Base-by-base conservation (phyloP, 176 grass and related monocot genomes). In the Musa acuminata region DNA sequence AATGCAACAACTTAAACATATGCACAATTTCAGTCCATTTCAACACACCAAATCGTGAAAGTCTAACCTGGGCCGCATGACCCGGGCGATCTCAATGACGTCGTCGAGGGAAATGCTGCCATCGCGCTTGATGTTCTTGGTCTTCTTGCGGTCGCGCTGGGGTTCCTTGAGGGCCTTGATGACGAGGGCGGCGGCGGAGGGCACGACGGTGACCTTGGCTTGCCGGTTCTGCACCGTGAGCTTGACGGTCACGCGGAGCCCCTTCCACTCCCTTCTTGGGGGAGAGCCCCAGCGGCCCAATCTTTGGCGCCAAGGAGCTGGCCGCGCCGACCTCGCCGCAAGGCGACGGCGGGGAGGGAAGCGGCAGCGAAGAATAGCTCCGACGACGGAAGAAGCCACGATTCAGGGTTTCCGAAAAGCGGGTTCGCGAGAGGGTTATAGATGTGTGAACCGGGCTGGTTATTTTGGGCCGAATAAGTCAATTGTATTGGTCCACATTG, bases 71-170 rank as follows among this genome's bases (percentile, higher is more conserved):
- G 22, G 8, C 63, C 50, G 80, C 87, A 89, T 86, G 63, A 55
- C 83, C 81, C 29, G 80, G 64, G 89, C 85, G 27, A 87, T 91
- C 82, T 91, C 83, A 9, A 91, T 16, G 67, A 91, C 85, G 74
- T 91, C 89, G 49, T 91, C 85, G 27, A 87, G 89, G 69, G 82
- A 85, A 80, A 91, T 91, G 82, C 85, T 91, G 73, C 89, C 89
- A 10, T 1, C 85, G 83, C 87, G 89, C 82, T 91, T 91, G 77
- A 91, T 83, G 80, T 91, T 91, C 83, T 91, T 87, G 3, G 87
- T 86, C 89, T 91, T 91, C 83, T 91, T 91, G 69, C 89, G 82
- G 80, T 91, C 89, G 85, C 89, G 82, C 85, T 91, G 85, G 20
- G 89, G 85, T 74, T 91, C 85, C 83, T 87, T 87, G 77, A 91